Base-by-base conservation (phyloP, 2,329 filamentous ascomycete species). In the Colletotrichum kahawae region DNA sequence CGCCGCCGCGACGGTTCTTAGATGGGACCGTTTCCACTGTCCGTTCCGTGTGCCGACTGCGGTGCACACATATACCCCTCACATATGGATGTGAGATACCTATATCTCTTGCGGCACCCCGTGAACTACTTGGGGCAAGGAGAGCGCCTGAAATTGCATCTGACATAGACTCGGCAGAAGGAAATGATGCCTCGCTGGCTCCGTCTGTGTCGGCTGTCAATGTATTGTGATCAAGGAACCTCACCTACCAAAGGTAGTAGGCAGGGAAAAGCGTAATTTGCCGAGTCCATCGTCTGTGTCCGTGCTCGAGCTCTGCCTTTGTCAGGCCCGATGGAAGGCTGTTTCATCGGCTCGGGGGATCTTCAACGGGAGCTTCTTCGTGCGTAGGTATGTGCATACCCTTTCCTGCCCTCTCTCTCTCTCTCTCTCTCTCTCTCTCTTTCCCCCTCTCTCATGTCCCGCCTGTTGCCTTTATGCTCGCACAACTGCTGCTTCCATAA, bases 1-100 rank as follows among this genome's bases (percentile, higher is more conserved):
- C 69, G 43, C 70, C 71, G 71, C 67, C 67, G 59, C 59, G 34
- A 70, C 34, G 67, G 71, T 71, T 67, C 71, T 14, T n/a, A 16
- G 54, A 66, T 66, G 71, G 62, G 54, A 29, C 62, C 36, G 71
- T 71, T 71, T 71, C 71, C 71, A 74, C 71, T 36, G 36, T 38
- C 34, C 36, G 33, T 29, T 56, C 43, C 67, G 43, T 51, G n/a
- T 51, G 43, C 43, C n/a, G 43, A 51, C 18, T 18, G 38, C 38
- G 38, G 38, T 48, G 38, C 38, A 48, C n/a, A 51, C 43, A 21
- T 21, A 16, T 51, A 21, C 43, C 57, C 51, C 38, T 56, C 38
- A 24, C 27, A n/a, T 9, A 13, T 18, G 36, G 10, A 34, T 27
- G 29, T 7, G 7, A 16, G n/a, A 38, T 24, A 43, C 31, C 16